Evolutionary conservation across 768 basidiomycete genomes (phyloP), one percentile per base, ranked within the genome.

Genomic region (Hebeloma cylindrosporum): DNA sequence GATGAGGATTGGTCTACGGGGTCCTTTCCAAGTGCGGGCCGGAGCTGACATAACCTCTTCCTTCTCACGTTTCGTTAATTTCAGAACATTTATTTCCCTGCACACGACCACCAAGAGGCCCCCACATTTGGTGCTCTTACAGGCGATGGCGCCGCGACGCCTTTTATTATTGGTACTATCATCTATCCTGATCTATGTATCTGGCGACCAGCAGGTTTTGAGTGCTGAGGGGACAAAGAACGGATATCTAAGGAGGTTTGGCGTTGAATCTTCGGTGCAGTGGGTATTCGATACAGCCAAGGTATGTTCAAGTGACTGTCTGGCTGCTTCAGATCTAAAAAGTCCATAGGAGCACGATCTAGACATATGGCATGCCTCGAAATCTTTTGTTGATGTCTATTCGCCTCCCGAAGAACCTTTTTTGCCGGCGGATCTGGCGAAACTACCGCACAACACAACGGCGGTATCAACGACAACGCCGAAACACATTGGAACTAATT

Each of bases 281-380:
- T 27, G 35, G 14, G 44, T 39, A 18, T 46, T 57, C 41, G 33
- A 32, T 9, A 33, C 27, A n/a, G 52, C 49, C 16, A 40, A 49
- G 47, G 56, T 53, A 41, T 16, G n/a, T n/a, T 31, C n/a, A 5
- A 23, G 16, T 27, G 10, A 18, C 29, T 23, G 29, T 42, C 10
- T 25, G 18, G 2, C 13, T 16, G 5, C 21, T 14, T 2, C 14
- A 18, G 17, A 11, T 31, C 20, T 17, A 46, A n/a, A 27, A 38
- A 17, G n/a, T 21, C 5, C 17, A 20, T 52, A 80, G 79, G 57
- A 64, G 16, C 56, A 73, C 41, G 58, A 68, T 40, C 65, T 76
- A 30, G 78, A 81, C 52, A 51, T 82, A 4, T 83, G 80, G 81
- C 73, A 76, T 45, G 60, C 72, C 13, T 61, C 67, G 1, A 54